Conservation (phyloP, 768 basidiomycete genomes). For the Pleurotus eryngii region DNA sequence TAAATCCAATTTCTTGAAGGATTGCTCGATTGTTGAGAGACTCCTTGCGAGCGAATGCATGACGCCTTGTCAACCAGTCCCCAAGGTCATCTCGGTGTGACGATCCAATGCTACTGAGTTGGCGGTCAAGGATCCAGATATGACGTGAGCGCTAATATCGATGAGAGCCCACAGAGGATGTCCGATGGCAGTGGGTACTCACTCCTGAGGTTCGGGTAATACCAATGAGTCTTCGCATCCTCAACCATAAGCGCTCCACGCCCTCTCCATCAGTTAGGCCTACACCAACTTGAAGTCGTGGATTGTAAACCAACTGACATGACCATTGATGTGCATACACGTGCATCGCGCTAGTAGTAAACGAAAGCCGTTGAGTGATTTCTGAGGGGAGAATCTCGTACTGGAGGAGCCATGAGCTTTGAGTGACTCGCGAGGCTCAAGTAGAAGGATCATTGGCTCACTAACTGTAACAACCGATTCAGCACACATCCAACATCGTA, state of each 20-base stretch:
- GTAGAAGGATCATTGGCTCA: too few relatives aligned
- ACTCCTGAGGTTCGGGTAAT: conserved; percentile 11
- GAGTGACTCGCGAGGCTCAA: too few relatives aligned
- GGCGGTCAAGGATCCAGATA: conserved; percentile 32
- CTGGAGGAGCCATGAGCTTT: too few relatives aligned
- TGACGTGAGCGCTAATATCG: conserved; percentile 17
- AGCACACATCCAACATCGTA: too few relatives aligned
- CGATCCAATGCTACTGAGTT: conserved; percentile 19
- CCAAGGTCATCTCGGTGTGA: conserved; percentile 28
- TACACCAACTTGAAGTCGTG: conserved; percentile 21
- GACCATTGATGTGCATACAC: conserved; percentile 31
- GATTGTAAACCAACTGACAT: conserved; percentile 32
- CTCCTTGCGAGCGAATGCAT: conserved; percentile 13
- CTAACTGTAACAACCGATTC: too few relatives aligned
- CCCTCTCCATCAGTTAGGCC: conserved; percentile 34
- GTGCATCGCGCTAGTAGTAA: conserved; percentile 30
- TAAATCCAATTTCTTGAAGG: too few relatives aligned
- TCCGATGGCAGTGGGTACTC: too few relatives aligned
- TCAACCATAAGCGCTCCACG: conserved; percentile 31
- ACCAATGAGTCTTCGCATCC: conserved; percentile 18
- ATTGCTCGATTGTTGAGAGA: neutral
- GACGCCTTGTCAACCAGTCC: conserved; percentile 24
- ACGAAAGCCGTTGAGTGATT: conserved; percentile 18
- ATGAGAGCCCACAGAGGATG: too few relatives aligned
- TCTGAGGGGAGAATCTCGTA: too few relatives aligned